phyloP scores from a whole-genome alignment of 768 basidiomycete species.

The Xerocomellus chrysenteron region DNA sequence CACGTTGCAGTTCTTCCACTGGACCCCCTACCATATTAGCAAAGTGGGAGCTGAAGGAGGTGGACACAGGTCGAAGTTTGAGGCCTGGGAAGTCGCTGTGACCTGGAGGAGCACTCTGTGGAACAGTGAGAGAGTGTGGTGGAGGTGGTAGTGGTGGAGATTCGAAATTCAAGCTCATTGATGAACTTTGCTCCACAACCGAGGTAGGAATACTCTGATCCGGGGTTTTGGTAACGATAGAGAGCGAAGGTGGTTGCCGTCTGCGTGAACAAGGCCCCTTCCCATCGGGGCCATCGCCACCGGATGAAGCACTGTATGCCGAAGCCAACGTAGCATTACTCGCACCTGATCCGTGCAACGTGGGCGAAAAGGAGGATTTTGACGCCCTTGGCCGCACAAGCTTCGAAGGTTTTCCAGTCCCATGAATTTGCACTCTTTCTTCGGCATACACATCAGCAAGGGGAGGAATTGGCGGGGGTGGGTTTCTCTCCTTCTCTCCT shows the following conservation, averaged over 20 bases:
- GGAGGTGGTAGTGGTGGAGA: not conserved
- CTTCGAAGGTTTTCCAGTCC: constrained; percentile 30
- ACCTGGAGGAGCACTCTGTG: constrained; percentile 67
- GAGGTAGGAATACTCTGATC: constrained; percentile 15
- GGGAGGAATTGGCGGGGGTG: constrained; percentile 59
- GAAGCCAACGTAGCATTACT: constrained; percentile 19
- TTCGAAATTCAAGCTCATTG: constrained; percentile 9
- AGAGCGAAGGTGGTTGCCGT: constrained; percentile 30
- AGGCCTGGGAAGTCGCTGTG: constrained; percentile 63
- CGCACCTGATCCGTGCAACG: constrained; percentile 26
- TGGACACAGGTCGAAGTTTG: constrained; percentile 72
- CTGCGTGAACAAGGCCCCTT: constrained; percentile 25
- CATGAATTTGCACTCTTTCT: constrained; percentile 21
- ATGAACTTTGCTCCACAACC: constrained; percentile 8
- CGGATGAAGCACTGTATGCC: constrained; percentile 1
- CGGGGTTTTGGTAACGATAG: constrained; percentile 28
- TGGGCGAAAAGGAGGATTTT: constrained; percentile 41
- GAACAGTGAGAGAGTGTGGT: constrained; percentile 23
- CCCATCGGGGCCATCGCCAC: constrained; percentile 17
- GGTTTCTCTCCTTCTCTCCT: constrained; percentile 36
- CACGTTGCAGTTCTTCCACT: constrained; percentile 35
- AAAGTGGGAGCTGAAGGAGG: constrained; percentile 72
- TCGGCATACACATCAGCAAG: constrained; percentile 39
- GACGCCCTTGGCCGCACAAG: constrained; percentile 36
- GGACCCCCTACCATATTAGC: constrained; percentile 39